Conservation (phyloP, 192 early-diverging fungal species). For the Glomus cerebriforme region DNA sequence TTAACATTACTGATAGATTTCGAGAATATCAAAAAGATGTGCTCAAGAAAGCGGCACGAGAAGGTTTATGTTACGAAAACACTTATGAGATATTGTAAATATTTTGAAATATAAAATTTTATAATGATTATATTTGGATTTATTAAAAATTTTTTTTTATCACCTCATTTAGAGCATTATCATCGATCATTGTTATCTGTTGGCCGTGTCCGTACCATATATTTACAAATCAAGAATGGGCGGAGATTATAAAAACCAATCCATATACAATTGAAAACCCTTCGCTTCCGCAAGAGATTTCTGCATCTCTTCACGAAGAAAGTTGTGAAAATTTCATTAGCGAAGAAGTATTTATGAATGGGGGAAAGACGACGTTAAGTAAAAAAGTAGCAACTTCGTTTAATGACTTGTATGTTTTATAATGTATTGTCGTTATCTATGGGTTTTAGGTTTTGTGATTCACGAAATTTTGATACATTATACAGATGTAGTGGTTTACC, state of each 20-base stretch:
- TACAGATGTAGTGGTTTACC: conserved; percentile 31
- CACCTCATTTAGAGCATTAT: conserved; percentile 34
- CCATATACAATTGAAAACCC: conserved; percentile 29
- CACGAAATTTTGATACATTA: conserved; percentile 27
- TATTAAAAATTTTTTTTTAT: conserved; percentile 29
- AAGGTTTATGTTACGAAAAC: conserved; percentile 19
- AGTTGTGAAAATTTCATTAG: conserved; percentile 24
- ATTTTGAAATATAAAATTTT: conserved; percentile 23
- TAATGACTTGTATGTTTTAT: conserved; percentile 34
- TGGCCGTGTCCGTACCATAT: conserved; percentile 34
- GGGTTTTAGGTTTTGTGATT: conserved; percentile 17
- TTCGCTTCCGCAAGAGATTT: conserved; percentile 34
- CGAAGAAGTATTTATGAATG: conserved; percentile 30
- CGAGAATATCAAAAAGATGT: conserved; percentile 17
- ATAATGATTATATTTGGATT: conserved; percentile 18
- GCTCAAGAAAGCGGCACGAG: conserved; percentile 1
- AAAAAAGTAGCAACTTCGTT: conserved; percentile 28
- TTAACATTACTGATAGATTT: conserved; percentile 19
- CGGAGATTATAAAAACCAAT: conserved; percentile 30
- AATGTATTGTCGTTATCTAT: conserved; percentile 9
- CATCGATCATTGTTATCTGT: conserved; percentile 33
- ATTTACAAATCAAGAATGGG: conserved; percentile 35
- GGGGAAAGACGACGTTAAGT: conserved; percentile 27
- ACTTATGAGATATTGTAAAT: conserved; percentile 12
- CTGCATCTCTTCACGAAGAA: conserved; percentile 25